A percentile compares a stretch with the other conserved stretches of the same genome.
Evolutionary conservation across 345 rosid genomes (phyloP).

Genomic region (Noccaea caerulescens): DNA sequence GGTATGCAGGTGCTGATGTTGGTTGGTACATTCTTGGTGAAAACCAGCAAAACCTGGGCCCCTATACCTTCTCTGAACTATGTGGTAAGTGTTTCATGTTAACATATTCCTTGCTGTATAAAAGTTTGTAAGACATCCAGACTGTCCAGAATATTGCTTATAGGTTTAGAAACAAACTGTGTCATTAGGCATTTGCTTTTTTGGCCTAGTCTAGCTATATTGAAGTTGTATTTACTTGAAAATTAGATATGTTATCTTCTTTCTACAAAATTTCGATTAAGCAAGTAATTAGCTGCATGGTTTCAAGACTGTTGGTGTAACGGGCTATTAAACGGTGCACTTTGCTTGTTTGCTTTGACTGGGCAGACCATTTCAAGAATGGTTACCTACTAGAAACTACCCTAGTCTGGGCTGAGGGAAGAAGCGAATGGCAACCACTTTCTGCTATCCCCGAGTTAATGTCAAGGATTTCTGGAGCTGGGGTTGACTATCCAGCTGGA

Average conservation of each 20-base stretch:
- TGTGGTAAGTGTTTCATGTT: constrained; percentile 55
- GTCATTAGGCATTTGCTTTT: no score
- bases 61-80: constrained; percentile 69
- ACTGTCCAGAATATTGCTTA: no score
- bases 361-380: constrained; percentile 81
- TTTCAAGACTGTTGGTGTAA: constrained; percentile 50
- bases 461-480: constrained; percentile 52
- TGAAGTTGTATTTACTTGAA: neutral
- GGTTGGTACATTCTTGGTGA: constrained; percentile 86
- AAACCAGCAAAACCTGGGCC: constrained; percentile 74
- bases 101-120: neutral
- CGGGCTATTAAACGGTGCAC: constrained; percentile 51
- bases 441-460: constrained; percentile 69
- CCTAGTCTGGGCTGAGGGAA: constrained; percentile 85
- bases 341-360: constrained; percentile 56
- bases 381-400: constrained; percentile 76
- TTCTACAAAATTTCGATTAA: constrained; percentile 40
- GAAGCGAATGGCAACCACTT: constrained; percentile 83
- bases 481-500: constrained; percentile 39
- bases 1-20: constrained; percentile 43
- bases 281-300: constrained; percentile 41
- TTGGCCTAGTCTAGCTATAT: neutral
- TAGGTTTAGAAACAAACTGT: no score
- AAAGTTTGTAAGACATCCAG: no score
- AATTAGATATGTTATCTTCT: neutral